Evolutionary conservation across 768 basidiomycete species (phyloP).

Genomic region (Amylocystis lapponica): DNA sequence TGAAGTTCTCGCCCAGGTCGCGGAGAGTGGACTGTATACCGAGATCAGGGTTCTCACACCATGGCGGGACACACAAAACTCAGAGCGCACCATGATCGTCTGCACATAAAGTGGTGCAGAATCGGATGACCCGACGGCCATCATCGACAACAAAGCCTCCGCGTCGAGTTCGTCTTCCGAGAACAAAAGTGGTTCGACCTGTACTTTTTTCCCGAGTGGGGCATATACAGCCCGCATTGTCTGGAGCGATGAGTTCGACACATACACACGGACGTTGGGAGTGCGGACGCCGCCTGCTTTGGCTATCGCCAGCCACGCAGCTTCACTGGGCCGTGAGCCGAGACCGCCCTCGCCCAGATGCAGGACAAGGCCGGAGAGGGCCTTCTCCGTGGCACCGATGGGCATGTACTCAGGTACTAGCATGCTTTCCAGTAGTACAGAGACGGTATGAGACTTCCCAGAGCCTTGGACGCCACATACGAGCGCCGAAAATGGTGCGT

Average conservation of each 20-base stretch:
- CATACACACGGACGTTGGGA: conserved; percentile 43
- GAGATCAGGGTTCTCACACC: background rate
- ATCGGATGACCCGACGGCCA: conserved; percentile 61
- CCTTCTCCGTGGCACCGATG: conserved; percentile 46
- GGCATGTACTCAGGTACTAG: conserved; percentile 45
- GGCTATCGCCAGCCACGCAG: conserved; percentile 48
- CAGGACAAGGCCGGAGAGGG: conserved; percentile 59
- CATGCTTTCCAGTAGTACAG: conserved; percentile 66
- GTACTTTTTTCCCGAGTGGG: conserved; percentile 35
- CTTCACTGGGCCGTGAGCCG: conserved; percentile 54
- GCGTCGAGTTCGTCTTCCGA: conserved; percentile 60
- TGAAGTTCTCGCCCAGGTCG: conserved; percentile 55
- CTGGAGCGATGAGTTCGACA: conserved; percentile 53
- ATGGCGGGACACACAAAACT: background rate
- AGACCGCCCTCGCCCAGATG: conserved; percentile 67
- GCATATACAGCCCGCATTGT: conserved; percentile 55
- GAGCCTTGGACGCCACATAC: conserved; percentile 76
- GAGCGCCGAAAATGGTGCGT: conserved; percentile 69
- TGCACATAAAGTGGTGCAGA: conserved; percentile 67
- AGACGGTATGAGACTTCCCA: conserved; percentile 69
- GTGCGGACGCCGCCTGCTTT: conserved; percentile 24
- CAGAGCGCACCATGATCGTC: conserved; percentile 46
- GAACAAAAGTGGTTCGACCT: conserved; percentile 50
- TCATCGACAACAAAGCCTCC: conserved; percentile 65
- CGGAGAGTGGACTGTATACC: conserved; percentile 49